Evolutionary conservation across 164 flowering plant species (phyloP).

Genomic region (Magnolia changhungtana): DNA sequence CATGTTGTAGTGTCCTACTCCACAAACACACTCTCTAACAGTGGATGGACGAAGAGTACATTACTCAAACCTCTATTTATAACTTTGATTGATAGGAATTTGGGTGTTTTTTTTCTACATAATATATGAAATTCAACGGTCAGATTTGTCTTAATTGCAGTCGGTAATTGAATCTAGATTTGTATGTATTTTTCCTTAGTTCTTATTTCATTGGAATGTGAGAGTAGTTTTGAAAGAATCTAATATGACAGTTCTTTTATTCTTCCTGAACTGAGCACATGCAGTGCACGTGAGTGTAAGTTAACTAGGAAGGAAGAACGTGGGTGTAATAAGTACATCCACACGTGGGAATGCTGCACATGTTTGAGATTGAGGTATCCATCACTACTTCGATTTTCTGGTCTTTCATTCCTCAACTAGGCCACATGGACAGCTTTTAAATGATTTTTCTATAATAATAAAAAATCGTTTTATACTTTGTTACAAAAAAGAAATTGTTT

Average conservation of each 20-base stretch:
- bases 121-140: neutral
- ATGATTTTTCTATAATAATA: no score
- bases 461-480: no score
- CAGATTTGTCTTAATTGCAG: constrained; percentile 7
- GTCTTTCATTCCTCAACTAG: no score
- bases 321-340: no score
- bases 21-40: neutral
- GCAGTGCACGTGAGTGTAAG: neutral
- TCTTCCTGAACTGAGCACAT: neutral
- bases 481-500: no score
- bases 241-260: neutral
- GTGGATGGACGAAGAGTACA: neutral
- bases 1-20: neutral
- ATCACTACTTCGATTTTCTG: no score
- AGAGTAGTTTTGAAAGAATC: neutral
- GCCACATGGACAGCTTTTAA: no score
- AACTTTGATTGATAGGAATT: neutral
- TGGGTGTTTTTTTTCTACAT: neutral
- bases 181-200: neutral
- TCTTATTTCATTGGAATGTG: neutral
- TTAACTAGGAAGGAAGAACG: neutral
- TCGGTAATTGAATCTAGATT: neutral
- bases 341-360: no score
- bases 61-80: constrained; percentile 5
- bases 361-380: neutral